phyloP scores from a whole-genome alignment of 129 eudicot species.

The Lonicera japonica region DNA sequence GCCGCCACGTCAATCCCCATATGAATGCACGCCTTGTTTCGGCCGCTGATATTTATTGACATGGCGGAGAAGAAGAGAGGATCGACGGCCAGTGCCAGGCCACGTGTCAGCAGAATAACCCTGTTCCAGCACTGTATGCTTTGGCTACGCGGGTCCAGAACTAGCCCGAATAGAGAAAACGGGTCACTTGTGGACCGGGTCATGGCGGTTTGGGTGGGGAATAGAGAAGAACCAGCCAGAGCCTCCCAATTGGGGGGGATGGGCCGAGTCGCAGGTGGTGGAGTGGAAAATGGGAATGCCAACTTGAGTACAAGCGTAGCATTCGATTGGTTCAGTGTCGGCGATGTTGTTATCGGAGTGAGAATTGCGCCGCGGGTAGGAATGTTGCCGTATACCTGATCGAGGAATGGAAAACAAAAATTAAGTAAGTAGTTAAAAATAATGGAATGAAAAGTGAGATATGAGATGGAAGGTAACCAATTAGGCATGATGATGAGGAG shows the following conservation, averaged over 20 bases:
- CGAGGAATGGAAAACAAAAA: not conserved
- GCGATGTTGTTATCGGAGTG: not conserved
- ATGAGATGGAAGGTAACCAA: too few relatives aligned
- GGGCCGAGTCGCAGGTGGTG: constrained; percentile 1
- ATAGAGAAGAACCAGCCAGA: not conserved
- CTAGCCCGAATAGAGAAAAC: constrained; percentile 4
- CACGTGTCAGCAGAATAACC: constrained; percentile 57
- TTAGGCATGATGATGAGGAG: too few relatives aligned
- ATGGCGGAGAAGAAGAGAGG: constrained; percentile 72
- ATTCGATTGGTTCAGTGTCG: not conserved
- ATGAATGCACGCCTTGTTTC: constrained; percentile 50
- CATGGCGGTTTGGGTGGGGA: not conserved
- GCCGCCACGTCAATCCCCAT: constrained; percentile 42
- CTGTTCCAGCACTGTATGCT: constrained; percentile 51
- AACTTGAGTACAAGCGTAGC: not conserved
- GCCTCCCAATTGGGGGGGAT: not conserved
- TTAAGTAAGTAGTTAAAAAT: not conserved
- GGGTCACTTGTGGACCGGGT: not conserved
- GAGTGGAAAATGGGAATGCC: constrained; percentile 14
- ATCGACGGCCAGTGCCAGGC: constrained; percentile 66
- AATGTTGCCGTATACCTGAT: not conserved
- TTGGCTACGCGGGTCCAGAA: constrained; percentile 56
- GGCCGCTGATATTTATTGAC: constrained; percentile 46
- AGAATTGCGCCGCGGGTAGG: not conserved
- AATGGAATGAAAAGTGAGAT: too few relatives aligned